Evolutionary conservation across 306 rosid species (phyloP).

Genomic region (Prunus armeniaca): DNA sequence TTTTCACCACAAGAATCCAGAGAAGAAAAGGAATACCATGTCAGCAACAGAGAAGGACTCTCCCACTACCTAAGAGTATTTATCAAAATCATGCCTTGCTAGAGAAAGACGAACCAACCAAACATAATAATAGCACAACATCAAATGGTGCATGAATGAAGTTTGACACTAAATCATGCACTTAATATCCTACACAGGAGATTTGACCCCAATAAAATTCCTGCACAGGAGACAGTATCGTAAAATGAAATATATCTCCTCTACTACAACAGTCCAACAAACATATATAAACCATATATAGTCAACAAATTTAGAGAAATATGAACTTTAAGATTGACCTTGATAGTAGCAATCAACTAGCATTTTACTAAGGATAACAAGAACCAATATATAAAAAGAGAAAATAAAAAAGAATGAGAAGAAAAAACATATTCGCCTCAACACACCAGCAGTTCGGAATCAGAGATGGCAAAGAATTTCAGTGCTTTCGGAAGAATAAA

Average conservation of each 20-base stretch:
- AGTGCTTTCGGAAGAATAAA: neutral
- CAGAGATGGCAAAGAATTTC: neutral
- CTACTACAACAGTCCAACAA: neutral
- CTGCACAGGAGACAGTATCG: neutral
- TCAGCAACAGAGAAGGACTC: neutral
- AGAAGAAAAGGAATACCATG: neutral
- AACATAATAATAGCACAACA: neutral
- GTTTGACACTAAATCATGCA: neutral
- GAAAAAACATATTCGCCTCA: too few species aligned
- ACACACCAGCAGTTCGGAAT: neutral
- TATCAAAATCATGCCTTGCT: neutral
- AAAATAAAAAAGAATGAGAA: too few species aligned
- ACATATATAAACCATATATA: neutral
- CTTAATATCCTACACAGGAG: neutral
- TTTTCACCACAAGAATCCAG: neutral
- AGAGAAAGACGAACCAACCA: neutral
- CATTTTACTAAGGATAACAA: too few species aligned
- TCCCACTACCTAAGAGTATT: neutral
- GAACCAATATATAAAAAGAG: neutral
- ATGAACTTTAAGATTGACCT: neutral
- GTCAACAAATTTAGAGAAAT: too few species aligned
- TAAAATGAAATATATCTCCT: neutral
- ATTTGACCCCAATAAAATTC: too few species aligned
- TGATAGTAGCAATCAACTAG: too few species aligned
- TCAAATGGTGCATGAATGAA: constrained; percentile 10